Evolutionary conservation across 176 grass and related monocot genomes (phyloP).

Genomic region (Saccharum officinarum): DNA sequence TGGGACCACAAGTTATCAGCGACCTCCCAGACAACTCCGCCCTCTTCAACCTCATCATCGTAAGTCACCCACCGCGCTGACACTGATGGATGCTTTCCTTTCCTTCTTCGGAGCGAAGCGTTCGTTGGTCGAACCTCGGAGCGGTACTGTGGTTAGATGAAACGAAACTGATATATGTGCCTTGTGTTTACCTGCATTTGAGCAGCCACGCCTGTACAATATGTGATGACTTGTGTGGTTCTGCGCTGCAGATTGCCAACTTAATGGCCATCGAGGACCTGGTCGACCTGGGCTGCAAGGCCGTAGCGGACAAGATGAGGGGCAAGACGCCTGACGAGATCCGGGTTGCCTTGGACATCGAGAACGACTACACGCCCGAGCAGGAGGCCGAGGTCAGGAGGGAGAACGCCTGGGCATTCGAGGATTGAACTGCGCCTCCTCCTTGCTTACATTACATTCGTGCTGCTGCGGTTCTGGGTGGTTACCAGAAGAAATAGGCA

Average conservation of each 20-base stretch:
- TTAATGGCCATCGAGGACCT: slow-evolving; percentile 58
- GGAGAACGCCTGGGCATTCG: slow-evolving; percentile 61
- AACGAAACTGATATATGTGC: not conserved
- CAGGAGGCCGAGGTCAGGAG: slow-evolving; percentile 61
- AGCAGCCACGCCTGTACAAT: not conserved
- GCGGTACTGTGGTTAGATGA: not conserved
- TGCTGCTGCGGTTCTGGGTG: not conserved
- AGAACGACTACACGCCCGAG: slow-evolving; percentile 67
- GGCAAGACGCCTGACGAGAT: slow-evolving; percentile 60
- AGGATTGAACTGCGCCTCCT: not conserved
- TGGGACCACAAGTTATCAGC: slow-evolving; percentile 53
- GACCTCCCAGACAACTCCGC: slow-evolving; percentile 50
- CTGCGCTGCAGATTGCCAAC: slow-evolving; percentile 46
- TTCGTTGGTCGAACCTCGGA: not conserved
- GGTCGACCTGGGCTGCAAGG: slow-evolving; percentile 47
- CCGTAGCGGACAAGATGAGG: slow-evolving; percentile 72
- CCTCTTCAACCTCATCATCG: slow-evolving; percentile 68
- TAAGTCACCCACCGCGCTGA: slow-evolving; percentile 21
- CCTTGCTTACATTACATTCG: not conserved
- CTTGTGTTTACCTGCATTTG: not conserved
- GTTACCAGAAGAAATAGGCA: not conserved
- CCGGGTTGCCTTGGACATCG: slow-evolving; percentile 49
- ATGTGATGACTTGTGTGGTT: not conserved
- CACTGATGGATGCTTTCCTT: not conserved
- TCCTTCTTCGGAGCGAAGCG: not conserved